phyloP scores from a whole-genome alignment of 2,329 filamentous ascomycete species.

The Periglandula ipomoeae region DNA sequence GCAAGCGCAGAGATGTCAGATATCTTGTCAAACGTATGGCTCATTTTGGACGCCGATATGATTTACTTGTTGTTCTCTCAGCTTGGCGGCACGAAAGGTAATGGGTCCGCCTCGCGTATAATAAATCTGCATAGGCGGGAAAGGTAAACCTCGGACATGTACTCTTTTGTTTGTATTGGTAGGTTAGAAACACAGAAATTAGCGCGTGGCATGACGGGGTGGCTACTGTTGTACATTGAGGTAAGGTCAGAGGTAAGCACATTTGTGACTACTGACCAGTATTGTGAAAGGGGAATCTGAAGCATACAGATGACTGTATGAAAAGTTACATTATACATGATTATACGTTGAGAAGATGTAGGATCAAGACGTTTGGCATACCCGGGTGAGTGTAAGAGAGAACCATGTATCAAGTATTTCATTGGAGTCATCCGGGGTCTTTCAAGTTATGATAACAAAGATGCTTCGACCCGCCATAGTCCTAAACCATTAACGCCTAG shows the following conservation, averaged over 20 bases:
- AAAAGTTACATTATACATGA: neutral
- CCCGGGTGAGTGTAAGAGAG: neutral
- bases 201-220: constrained; percentile 4
- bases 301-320: neutral
- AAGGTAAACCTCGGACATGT: constrained; percentile 5
- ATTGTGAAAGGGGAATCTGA: neutral
- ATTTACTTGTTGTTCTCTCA: neutral
- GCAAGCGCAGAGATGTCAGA: neutral
- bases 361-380: neutral
- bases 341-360: neutral
- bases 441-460: constrained; percentile 17
- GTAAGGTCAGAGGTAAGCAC: constrained; percentile 49
- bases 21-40: neutral
- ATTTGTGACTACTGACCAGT: constrained; percentile 26
- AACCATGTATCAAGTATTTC: constrained; percentile 4
- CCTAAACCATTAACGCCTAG: constrained; percentile 25
- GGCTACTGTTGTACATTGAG: constrained; percentile 20
- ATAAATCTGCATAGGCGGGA: constrained; percentile 14
- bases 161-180: constrained; percentile 10
- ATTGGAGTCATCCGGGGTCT: constrained; percentile 16
- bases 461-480: constrained; percentile 18
- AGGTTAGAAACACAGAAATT: constrained; percentile 7
- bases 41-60: neutral
- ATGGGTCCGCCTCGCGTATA: neutral
- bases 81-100: constrained; percentile 1